Evolutionary conservation across 192 early-diverging fungal species (phyloP), one percentile per base, ranked within the genome.

Genomic region (Linnemannia elongata): DNA sequence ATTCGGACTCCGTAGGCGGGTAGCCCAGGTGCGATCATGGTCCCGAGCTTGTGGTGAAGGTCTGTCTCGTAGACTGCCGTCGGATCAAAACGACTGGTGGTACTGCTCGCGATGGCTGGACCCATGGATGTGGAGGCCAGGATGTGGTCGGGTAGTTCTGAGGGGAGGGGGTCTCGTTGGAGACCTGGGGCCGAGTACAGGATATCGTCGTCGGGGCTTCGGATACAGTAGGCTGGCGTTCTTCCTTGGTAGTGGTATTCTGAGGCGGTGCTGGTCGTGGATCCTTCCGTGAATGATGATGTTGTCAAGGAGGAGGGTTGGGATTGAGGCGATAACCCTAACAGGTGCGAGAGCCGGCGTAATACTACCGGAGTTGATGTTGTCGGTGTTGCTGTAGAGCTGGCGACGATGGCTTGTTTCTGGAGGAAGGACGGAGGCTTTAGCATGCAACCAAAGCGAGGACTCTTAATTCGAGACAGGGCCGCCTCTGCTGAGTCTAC

Each of bases 131-230:
- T 30, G 75, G 42, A 15, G 41, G 27, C 20, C n/a, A 75, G 7
- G 27, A 84, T 45, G 44, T 84, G 82, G 6, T 54, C 71, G 0
- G 82, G 82, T 0, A 85, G 41, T 24, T 85, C 83, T 18, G 73
- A 76, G 3, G 74, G 74, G 4, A 85, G 24, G 1, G 83, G 77
- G 22, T 79, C 74, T 27, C 82, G 76, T 44, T 84, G 81, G n/a
- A 76, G 33, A 6, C 81, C 82, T 1, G 82, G 82, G 17, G 72
- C 72, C 1, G 74, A 47, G n/a, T 80, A 85, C 4, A 80, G 44
- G 47, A 83, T 83, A 42, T 83, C 72, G 27, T 83, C 82, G 12
- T 60, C 76, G 4, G 82, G 72, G 8, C 71, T 68, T 27, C 82
- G 70, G 6, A 41, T 41, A 12, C 13, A 15, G 60, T 66, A 66